Evolutionary conservation across 139 green algal genomes (phyloP).

Genomic region (Tetradesmus lagerheimii): DNA sequence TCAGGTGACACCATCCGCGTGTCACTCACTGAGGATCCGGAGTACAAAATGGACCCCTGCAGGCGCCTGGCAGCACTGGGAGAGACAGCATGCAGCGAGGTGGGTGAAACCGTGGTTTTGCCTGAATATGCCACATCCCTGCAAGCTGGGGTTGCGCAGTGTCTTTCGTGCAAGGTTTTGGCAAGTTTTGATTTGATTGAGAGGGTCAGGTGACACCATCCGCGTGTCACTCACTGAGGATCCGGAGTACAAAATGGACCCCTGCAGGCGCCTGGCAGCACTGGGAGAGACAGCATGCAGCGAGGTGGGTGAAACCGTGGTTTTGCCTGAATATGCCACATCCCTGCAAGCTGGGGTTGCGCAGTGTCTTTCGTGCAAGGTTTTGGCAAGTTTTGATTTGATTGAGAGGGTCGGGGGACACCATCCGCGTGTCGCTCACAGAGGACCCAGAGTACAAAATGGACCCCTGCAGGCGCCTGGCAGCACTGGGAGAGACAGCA

Average conservation of each 20-base stretch:
- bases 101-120: conserved; percentile 17
- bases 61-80: conserved; percentile 85
- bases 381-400: background rate
- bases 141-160: background rate
- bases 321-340: too few relatives aligned
- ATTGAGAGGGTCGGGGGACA: conserved; percentile 96
- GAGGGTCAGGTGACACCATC: conserved; percentile 99
- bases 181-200: conserved; percentile 50
- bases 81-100: conserved; percentile 62
- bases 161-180: background rate
- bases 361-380: background rate
- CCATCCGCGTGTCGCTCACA: conserved; percentile 78
- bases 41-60: conserved; percentile 98
- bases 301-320: conserved; percentile 50
- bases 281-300: conserved; percentile 76
- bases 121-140: too few relatives aligned
- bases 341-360: background rate
- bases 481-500: conserved; percentile 80
- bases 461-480: conserved; percentile 91
- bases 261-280: conserved; percentile 87
- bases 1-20: conserved; percentile 99
- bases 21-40: conserved; percentile 93
- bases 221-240: conserved; percentile 47
- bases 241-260: conserved; percentile 86
- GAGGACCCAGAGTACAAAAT: conserved; percentile 78